These are phyloP conservation scores for Wickerhamomyces bisporus DNA, from an alignment of 805 yeast genomes.

Conservation along the genomic window DNA sequence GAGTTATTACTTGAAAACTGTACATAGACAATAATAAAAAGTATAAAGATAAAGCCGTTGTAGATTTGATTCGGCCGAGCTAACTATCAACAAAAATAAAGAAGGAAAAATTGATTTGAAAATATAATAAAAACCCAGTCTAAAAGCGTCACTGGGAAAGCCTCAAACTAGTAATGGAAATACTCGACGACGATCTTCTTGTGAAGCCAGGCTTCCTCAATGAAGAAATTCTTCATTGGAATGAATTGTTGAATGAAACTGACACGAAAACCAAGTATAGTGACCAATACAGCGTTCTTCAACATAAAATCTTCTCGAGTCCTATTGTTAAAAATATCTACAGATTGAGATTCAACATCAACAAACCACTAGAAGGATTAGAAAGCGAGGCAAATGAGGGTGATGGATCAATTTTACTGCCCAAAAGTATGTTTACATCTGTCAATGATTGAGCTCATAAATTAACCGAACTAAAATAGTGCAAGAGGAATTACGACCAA, in stretches of 20 bases:
- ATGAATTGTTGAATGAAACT: neutral
- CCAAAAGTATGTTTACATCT: slow-evolving; percentile 27
- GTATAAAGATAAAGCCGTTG: too few species aligned
- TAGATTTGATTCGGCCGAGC: neutral
- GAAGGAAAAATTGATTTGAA: neutral
- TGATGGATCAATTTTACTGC: slow-evolving; percentile 14
- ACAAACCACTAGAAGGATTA: slow-evolving; percentile 18
- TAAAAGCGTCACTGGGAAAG: neutral
- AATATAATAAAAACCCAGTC: too few species aligned
- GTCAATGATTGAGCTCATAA: too few species aligned
- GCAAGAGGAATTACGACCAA: slow-evolving; percentile 19
- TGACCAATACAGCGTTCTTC: slow-evolving; percentile 20
- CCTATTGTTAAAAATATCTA: slow-evolving; percentile 33
- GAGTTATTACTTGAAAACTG: neutral
- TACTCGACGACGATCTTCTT: slow-evolving; percentile 5
- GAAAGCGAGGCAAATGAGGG: slow-evolving; percentile 1
- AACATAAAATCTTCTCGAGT: slow-evolving; percentile 36
- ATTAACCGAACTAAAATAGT: slow-evolving; percentile 19
- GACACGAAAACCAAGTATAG: slow-evolving; percentile 1
- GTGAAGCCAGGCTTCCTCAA: neutral
- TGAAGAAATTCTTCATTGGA: slow-evolving; percentile 9
- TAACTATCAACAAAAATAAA: neutral
- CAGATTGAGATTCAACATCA: slow-evolving; percentile 21
- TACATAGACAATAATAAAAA: neutral
- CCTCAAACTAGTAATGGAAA: neutral